A percentile compares a stretch with the other conserved stretches of the same genome.
Conservation (phyloP, 2,329 filamentous ascomycete species). For the Paraconiothyrium brasiliense region DNA sequence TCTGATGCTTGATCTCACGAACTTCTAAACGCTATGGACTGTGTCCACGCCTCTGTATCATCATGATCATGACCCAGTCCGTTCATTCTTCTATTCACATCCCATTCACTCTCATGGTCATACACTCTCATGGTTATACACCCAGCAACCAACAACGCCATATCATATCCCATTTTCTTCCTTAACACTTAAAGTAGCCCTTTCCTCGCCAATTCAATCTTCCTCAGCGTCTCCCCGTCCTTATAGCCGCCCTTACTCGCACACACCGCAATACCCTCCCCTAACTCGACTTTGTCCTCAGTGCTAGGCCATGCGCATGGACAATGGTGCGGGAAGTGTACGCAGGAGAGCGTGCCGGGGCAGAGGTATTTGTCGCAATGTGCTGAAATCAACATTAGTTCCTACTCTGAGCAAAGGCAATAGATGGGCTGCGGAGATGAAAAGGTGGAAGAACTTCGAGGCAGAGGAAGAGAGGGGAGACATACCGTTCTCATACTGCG, state of each 20-base stretch:
- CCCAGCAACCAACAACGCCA: neutral
- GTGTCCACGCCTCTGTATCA: neutral
- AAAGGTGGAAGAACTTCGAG: too few relatives aligned
- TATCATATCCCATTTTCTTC: neutral
- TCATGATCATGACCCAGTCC: neutral
- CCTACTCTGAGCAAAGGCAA: too few relatives aligned
- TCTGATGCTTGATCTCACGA: slow-evolving; percentile 10
- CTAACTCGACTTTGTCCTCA: slow-evolving; percentile 74
- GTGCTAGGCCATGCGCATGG: slow-evolving; percentile 80
- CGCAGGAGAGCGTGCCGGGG: slow-evolving; percentile 91
- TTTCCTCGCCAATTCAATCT: slow-evolving; percentile 82
- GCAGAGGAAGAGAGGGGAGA: neutral
- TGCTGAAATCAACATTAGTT: slow-evolving; percentile 60
- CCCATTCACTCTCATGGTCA: neutral
- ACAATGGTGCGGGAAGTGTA: slow-evolving; percentile 96
- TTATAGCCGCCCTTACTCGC: slow-evolving; percentile 79
- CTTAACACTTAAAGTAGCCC: slow-evolving; percentile 67
- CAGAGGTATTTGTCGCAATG: slow-evolving; percentile 93
- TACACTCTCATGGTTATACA: too few relatives aligned
- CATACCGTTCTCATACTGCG: slow-evolving; percentile 73
- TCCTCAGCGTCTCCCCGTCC: slow-evolving; percentile 74
- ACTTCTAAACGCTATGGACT: neutral
- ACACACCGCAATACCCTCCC: slow-evolving; percentile 77
- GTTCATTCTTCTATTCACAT: neutral
- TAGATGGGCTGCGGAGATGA: too few relatives aligned